Evolutionary conservation across 2,329 filamentous ascomycete species (phyloP).

Genomic region (Aspergillus thermomutatus): DNA sequence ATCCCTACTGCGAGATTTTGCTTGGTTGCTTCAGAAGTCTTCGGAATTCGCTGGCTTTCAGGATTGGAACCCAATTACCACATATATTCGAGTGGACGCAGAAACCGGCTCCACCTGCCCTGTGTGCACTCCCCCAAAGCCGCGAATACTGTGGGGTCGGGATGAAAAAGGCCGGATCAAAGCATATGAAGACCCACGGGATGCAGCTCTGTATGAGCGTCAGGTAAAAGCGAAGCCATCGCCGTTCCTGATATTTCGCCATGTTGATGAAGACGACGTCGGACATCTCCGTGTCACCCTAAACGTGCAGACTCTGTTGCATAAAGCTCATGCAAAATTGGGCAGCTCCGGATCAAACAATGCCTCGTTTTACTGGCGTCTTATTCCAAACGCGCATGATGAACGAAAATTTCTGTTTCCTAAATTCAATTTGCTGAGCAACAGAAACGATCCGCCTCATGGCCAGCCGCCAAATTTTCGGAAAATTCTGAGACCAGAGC

Average conservation of each 20-base stretch:
- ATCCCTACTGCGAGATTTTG: constrained; percentile 21
- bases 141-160: constrained; percentile 32
- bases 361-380: constrained; percentile 41
- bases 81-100: not conserved
- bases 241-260: constrained; percentile 40
- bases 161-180: constrained; percentile 29
- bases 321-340: constrained; percentile 33
- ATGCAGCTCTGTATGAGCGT: constrained; percentile 51
- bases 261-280: constrained; percentile 25
- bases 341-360: constrained; percentile 7
- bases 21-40: constrained; percentile 33
- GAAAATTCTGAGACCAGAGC: constrained; percentile 48
- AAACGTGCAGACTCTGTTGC: constrained; percentile 37
- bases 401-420: constrained; percentile 31
- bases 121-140: constrained; percentile 32
- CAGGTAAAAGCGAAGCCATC: constrained; percentile 47
- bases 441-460: constrained; percentile 33
- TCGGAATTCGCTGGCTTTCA: constrained; percentile 22
- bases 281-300: constrained; percentile 39
- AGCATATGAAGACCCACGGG: constrained; percentile 50
- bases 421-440: constrained; percentile 44
- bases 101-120: constrained; percentile 15
- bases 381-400: constrained; percentile 46
- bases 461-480: constrained; percentile 36
- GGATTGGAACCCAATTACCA: constrained; percentile 26